Base-by-base conservation (phyloP, 805 yeast genomes). In the Lipomyces sp. region DNA sequence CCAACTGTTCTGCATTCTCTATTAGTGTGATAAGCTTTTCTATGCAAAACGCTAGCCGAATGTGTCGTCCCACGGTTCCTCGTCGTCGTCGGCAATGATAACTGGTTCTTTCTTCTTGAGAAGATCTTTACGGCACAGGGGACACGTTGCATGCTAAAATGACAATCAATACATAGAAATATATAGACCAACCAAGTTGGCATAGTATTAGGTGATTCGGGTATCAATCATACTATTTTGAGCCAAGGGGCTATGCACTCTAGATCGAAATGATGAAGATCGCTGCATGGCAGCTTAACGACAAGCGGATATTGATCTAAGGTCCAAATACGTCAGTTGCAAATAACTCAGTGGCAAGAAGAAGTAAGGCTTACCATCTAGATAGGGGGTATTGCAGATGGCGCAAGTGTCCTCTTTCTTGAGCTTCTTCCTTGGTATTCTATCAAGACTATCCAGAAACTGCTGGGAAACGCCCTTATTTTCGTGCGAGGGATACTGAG, bases 171-270 rank as follows among this genome's bases (percentile, higher is more conserved):
- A 24, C 21, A 24, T 18, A 35, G 18, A 34, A 31, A 26, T 22
- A 39, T 11, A 21, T 21, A 28, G 0, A 87, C 83, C 16, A 24
- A 37, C 18, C 21, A 29, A 14, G 6, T 16, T 3, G n/a, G n/a
- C n/a, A n/a, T n/a, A n/a, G n/a, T n/a, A n/a, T n/a, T n/a, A n/a
- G n/a, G n/a, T n/a, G n/a, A n/a, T n/a, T n/a, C n/a, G n/a, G n/a
- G n/a, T n/a, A n/a, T n/a, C n/a, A n/a, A n/a, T n/a, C 56, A 7
- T 52, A 55, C 59, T 39, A 81, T 71, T 56, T 80, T 78, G 45
- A 91, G 72, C 98, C 98, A 90, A 0, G 95, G 93, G 0, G 84
- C 83, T 34, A 91, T 81, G 65, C 97, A 90, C 59, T 91, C 97
- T 57, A 89, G 72, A 65, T 90, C 98, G 67, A 86, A 90, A 37